Base-by-base conservation (phyloP, 75 land plant genomes). In the Isoetes taiwanensis region DNA sequence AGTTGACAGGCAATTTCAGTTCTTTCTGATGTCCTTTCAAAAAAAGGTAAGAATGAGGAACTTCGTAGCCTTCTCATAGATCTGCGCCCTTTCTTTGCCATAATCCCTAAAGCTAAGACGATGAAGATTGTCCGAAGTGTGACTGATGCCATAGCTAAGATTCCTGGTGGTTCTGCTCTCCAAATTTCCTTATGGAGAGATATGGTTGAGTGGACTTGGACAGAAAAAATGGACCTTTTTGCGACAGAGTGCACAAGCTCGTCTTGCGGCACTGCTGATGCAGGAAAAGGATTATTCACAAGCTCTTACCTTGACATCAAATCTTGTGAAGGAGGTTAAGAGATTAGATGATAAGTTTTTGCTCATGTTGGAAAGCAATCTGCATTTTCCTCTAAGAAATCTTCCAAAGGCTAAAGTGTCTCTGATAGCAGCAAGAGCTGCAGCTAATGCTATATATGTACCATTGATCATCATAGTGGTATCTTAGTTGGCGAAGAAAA, bases 381-480 rank as follows among this genome's bases (percentile, higher is more conserved):
- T 82, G 26, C 85, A 82, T 48, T 82, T 82, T 43, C 76, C 83
- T 25, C 50, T 82, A 57, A 67, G 79, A 55, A 82, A 79, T 57
- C 66, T 82, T 20, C 83, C 85, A 10, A 82, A 82, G 72, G 85
- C 83, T 1, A 82, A 82, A 54, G 86, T 83, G 52, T 63, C 86
- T 28, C 66, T 82, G 5, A 82, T 82, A 34, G 85, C 85, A 28
- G 85, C 85, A 12, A 64, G 85, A 41, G 76, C 85, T n/a, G 85
- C 85, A 11, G 85, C 85, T 19, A 82, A 82, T 72, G 83, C 84
- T 1, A 81, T 81, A 1, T 81, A 81, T 50, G 84, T 81, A 0
- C 83, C 3, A 82, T 82, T 11, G 85, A 82, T 68, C 66, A 75
- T 16, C 85, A 82, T 57, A 78, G 82, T 50, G 85, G 85, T 1